Evolutionary conservation across 2,329 filamentous ascomycete genomes (phyloP).

Genomic region (Colletotrichum scovillei): DNA sequence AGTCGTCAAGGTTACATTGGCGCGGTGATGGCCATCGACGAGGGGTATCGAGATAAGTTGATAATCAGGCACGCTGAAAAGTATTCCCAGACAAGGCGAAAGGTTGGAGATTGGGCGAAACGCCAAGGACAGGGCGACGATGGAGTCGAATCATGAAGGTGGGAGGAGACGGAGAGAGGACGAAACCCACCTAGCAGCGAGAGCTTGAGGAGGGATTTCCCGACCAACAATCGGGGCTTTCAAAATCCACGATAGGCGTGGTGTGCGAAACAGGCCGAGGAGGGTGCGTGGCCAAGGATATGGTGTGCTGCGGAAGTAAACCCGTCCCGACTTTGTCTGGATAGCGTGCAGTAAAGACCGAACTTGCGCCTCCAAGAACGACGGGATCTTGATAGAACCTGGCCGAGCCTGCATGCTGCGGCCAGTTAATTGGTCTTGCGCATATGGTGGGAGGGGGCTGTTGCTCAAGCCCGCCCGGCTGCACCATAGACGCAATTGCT

Average conservation of each 20-base stretch:
- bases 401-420: not conserved
- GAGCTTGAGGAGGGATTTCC: not conserved
- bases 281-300: constrained; percentile 19
- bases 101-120: not conserved
- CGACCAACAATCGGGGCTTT: not conserved
- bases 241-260: not conserved
- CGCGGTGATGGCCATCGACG: not conserved
- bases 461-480: not conserved
- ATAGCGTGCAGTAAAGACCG: constrained; percentile 9
- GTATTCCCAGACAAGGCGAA: not conserved
- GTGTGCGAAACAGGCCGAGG: constrained; percentile 20
- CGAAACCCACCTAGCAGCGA: not conserved
- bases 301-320: constrained; percentile 14
- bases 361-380: constrained; percentile 6
- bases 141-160: not conserved
- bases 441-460: not conserved
- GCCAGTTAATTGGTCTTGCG: not conserved
- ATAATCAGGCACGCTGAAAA: not conserved
- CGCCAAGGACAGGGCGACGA: not conserved
- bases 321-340: not conserved
- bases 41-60: not conserved
- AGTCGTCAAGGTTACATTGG: not conserved
- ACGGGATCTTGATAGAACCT: constrained; percentile 14
- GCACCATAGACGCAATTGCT: not conserved
- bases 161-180: not conserved